These are phyloP conservation scores for Microsporum audouinii DNA, from an alignment of 2,329 filamentous ascomycete species.

Conservation along the genomic window DNA sequence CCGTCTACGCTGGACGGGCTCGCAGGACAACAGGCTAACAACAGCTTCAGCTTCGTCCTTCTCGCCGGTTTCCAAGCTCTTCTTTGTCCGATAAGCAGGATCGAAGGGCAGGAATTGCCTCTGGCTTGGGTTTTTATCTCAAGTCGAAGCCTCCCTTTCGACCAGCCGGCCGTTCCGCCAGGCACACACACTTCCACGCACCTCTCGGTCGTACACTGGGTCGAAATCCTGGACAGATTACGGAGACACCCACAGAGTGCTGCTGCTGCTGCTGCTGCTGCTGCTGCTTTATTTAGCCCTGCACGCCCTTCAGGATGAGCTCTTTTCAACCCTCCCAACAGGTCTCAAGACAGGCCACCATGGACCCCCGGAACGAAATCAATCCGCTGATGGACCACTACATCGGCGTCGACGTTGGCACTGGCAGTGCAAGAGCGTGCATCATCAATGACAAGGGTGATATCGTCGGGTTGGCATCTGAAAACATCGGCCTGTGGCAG, in stretches of 20 bases:
- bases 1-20: background rate
- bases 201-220: background rate
- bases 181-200: background rate
- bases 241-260: background rate
- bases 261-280: background rate
- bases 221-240: too few species aligned
- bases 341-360: conserved; percentile 29
- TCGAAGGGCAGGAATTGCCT: background rate
- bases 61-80: background rate
- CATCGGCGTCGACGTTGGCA: conserved; percentile 92
- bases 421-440: conserved; percentile 86
- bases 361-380: conserved; percentile 45
- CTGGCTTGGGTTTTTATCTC: background rate
- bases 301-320: background rate
- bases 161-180: background rate
- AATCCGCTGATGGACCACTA: conserved; percentile 49
- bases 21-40: background rate
- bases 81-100: background rate
- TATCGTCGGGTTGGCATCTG: conserved; percentile 61
- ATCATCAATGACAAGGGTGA: conserved; percentile 87
- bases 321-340: conserved; percentile 11
- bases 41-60: background rate
- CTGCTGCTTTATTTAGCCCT: background rate
- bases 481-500: conserved; percentile 72
- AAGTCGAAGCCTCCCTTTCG: background rate